These are phyloP conservation scores for Exophiala aquamarina DNA, from an alignment of 2,329 filamentous ascomycete species.

Conservation along the genomic window DNA sequence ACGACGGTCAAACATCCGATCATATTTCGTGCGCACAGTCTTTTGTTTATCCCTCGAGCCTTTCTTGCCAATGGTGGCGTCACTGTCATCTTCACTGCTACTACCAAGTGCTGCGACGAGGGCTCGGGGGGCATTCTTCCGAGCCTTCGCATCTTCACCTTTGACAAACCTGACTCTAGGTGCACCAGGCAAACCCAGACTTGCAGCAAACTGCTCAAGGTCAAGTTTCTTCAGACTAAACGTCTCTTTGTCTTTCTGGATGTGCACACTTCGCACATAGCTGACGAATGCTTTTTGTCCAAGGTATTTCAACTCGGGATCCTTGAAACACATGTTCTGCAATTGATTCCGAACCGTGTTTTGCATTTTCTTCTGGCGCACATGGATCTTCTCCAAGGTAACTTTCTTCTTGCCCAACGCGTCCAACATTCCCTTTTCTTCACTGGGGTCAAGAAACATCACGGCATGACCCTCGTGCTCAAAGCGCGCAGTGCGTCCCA, in stretches of 20 bases:
- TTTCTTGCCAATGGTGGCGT: slow-evolving; percentile 44
- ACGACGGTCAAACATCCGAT: slow-evolving; percentile 95
- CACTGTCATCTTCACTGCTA: slow-evolving; percentile 52
- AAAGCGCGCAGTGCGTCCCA: slow-evolving; percentile 91
- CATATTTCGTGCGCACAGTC: slow-evolving; percentile 85
- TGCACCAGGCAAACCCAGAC: slow-evolving; percentile 83
- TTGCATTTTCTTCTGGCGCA: slow-evolving; percentile 80
- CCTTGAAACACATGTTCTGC: slow-evolving; percentile 94
- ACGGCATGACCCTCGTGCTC: slow-evolving; percentile 85
- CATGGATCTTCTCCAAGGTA: slow-evolving; percentile 80
- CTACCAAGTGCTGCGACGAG: slow-evolving; percentile 60
- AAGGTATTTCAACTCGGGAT: slow-evolving; percentile 88
- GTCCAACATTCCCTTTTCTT: slow-evolving; percentile 88
- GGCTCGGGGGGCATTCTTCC: slow-evolving; percentile 80
- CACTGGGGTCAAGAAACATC: slow-evolving; percentile 86
- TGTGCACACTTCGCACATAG: slow-evolving; percentile 78
- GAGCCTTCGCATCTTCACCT: slow-evolving; percentile 79
- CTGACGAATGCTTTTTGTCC: slow-evolving; percentile 95
- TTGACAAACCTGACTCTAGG: slow-evolving; percentile 93
- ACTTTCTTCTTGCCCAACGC: slow-evolving; percentile 86
- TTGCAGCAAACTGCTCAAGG: slow-evolving; percentile 80
- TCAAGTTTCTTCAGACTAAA: slow-evolving; percentile 83
- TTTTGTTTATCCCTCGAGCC: slow-evolving; percentile 62
- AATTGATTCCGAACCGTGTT: slow-evolving; percentile 79
- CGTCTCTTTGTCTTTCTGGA: slow-evolving; percentile 88